Evolutionary conservation across 106 monocot genomes (phyloP).

Genomic region (Dioscorea dumetorum): DNA sequence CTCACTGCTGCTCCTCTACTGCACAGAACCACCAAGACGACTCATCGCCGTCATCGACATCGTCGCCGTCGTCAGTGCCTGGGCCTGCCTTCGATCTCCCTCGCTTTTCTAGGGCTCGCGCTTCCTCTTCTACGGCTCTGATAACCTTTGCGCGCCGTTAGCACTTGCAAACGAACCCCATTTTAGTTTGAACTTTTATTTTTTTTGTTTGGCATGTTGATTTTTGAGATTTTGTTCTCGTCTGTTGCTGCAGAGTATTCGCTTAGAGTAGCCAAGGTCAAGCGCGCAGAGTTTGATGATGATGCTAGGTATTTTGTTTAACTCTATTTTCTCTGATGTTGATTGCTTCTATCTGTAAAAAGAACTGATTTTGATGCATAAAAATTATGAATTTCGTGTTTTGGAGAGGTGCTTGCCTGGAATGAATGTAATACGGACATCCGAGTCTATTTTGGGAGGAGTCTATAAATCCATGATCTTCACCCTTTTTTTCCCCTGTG

Average conservation of each 20-base stretch:
- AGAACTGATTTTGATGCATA: no score
- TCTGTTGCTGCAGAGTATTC: constrained; percentile 41
- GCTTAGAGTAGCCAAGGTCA: constrained; percentile 46
- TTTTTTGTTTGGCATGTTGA: background rate
- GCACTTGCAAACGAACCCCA: background rate
- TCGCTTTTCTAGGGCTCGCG: no score
- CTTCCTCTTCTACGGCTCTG: background rate
- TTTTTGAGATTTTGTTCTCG: background rate
- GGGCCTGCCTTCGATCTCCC: no score
- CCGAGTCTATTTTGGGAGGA: no score
- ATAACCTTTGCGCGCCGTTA: constrained; percentile 2
- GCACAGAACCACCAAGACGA: background rate
- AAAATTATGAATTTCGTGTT: no score
- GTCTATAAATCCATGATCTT: no score
- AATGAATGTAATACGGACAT: no score
- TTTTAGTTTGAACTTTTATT: background rate
- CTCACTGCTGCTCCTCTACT: background rate
- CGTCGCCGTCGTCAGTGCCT: background rate
- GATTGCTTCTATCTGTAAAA: no score
- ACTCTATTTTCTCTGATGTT: no score
- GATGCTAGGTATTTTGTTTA: constrained; percentile 36
- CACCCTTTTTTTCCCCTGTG: no score
- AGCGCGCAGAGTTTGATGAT: constrained; percentile 38
- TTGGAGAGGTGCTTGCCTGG: no score
- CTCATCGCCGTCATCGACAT: background rate